phyloP scores from a whole-genome alignment of 148 eudicot species.

The Polygonum aviculare region DNA sequence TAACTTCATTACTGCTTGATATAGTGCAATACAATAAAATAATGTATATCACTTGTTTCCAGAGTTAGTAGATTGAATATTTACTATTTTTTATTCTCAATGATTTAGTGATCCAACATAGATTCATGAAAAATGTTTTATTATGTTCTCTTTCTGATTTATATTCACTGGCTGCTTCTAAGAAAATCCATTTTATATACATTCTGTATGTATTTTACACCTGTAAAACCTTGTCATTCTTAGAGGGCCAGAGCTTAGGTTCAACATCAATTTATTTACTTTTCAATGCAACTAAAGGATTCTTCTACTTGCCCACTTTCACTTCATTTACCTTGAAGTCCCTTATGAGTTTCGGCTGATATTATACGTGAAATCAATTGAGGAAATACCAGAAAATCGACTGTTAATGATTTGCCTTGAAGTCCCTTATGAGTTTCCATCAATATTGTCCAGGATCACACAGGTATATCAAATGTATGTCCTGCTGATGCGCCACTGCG shows the following conservation, averaged over 20 bases:
- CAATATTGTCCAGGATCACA: slow-evolving; percentile 57
- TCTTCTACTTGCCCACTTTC: not conserved
- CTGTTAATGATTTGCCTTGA: not conserved
- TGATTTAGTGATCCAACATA: not conserved
- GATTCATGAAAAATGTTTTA: not conserved
- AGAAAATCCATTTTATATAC: not conserved
- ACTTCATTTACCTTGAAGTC: not conserved
- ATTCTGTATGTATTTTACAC: not conserved
- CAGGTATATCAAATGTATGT: slow-evolving; percentile 89
- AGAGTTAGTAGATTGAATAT: not conserved
- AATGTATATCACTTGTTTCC: not conserved
- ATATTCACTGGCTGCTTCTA: not conserved
- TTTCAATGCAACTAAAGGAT: not conserved
- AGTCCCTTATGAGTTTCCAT: too few species aligned
- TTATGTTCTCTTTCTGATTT: not conserved
- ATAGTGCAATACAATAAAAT: not conserved
- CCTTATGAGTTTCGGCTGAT: not conserved
- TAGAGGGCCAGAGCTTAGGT: not conserved
- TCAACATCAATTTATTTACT: not conserved
- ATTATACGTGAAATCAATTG: not conserved
- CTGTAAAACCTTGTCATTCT: not conserved
- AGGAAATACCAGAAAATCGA: not conserved
- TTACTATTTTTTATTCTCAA: not conserved
- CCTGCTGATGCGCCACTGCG: slow-evolving; percentile 78
- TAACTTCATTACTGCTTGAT: not conserved